Evolutionary conservation across 2,329 filamentous ascomycete species (phyloP).

Genomic region (Aspergillus hiratsukae): DNA sequence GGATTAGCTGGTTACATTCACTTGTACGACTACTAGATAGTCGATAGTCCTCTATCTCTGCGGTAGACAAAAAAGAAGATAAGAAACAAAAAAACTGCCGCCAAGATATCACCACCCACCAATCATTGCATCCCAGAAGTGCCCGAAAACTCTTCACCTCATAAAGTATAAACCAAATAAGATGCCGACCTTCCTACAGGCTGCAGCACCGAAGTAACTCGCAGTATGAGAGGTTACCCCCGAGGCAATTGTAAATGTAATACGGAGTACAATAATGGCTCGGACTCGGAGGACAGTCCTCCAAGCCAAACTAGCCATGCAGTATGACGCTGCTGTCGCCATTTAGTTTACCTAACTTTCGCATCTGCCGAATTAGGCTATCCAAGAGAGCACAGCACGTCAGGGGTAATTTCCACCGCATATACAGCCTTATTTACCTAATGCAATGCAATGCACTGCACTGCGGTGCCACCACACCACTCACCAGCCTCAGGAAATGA

Average conservation of each 20-base stretch:
- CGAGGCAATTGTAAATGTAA: background rate
- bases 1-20: background rate
- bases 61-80: background rate
- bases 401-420: background rate
- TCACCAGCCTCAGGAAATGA: background rate
- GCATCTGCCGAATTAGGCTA: background rate
- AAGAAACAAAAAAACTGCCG: background rate
- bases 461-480: too few species aligned
- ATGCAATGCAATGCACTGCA: background rate
- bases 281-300: conserved; percentile 22
- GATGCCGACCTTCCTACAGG: background rate
- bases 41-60: background rate
- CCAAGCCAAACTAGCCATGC: conserved; percentile 7
- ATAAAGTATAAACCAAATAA: background rate
- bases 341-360: background rate
- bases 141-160: background rate
- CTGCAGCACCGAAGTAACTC: background rate
- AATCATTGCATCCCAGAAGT: background rate
- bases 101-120: background rate
- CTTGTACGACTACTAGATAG: background rate
- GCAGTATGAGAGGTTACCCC: background rate
- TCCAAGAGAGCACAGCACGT: background rate
- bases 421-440: background rate
- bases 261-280: background rate
- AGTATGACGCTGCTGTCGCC: conserved; percentile 5